A percentile compares a stretch with the other conserved stretches of the same genome.
Evolutionary conservation across 768 basidiomycete species (phyloP).

Genomic region (Boletus edulis): DNA sequence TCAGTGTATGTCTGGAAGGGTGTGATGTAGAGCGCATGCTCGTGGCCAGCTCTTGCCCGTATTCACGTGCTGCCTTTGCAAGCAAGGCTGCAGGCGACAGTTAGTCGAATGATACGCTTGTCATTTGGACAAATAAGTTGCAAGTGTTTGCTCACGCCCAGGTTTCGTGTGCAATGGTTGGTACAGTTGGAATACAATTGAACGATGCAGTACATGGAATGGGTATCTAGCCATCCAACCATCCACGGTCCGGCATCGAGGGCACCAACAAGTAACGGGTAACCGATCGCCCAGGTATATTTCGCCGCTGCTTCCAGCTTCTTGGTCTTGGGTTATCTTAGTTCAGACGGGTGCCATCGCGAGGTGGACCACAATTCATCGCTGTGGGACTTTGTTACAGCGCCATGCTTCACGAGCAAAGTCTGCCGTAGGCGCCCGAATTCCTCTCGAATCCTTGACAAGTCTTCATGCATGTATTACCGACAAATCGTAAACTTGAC

Average conservation of each 20-base stretch:
- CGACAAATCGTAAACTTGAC: constrained; percentile 37
- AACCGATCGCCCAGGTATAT: not conserved
- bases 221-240: not conserved
- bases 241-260: constrained; percentile 6
- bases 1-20: no score
- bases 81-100: no score
- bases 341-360: constrained; percentile 17
- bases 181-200: constrained; percentile 3
- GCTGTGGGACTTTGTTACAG: constrained; percentile 1
- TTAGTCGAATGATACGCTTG: no score
- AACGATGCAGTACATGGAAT: not conserved
- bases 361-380: constrained; percentile 2
- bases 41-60: no score
- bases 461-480: constrained; percentile 36
- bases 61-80: no score
- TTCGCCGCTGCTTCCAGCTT: not conserved
- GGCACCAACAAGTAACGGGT: not conserved
- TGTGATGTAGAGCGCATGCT: no score
- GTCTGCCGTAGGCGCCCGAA: constrained; percentile 6
- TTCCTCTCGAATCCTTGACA: constrained; percentile 22
- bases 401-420: constrained; percentile 16
- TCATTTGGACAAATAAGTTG: no score
- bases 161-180: no score
- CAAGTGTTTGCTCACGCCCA: no score
- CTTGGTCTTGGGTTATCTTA: constrained; percentile 21